These are phyloP conservation scores for Colletotrichum magnum DNA, from an alignment of 2,329 filamentous ascomycete genomes.

Conservation along the genomic window DNA sequence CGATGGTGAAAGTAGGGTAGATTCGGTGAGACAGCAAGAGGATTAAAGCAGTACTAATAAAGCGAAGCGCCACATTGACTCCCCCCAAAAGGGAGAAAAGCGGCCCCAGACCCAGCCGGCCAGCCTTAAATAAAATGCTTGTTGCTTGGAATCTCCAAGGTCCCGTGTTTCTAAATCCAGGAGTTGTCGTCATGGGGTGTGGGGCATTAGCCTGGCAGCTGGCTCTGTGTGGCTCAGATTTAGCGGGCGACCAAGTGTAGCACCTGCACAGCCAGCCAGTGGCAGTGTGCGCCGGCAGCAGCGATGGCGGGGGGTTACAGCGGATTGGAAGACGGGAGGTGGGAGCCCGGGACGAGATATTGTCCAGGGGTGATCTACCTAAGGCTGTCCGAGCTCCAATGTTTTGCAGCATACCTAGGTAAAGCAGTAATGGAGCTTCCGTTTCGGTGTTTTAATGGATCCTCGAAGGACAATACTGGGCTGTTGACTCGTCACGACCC, in stretches of 20 bases:
- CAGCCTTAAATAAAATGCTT: slow-evolving; percentile 34
- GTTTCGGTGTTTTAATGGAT: slow-evolving; percentile 2
- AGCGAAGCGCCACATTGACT: not conserved
- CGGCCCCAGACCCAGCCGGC: slow-evolving; percentile 21
- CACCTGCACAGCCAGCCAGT: slow-evolving; percentile 12
- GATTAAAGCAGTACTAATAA: not conserved
- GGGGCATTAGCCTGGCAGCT: slow-evolving; percentile 19
- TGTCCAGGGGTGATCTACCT: not conserved
- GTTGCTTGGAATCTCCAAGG: slow-evolving; percentile 31
- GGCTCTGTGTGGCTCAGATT: slow-evolving; percentile 19
- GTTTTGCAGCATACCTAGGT: too few species aligned
- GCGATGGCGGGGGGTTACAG: not conserved
- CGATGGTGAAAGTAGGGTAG: not conserved
- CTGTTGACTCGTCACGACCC: slow-evolving; percentile 23
- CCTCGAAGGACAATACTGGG: slow-evolving; percentile 5
- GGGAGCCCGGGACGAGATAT: not conserved
- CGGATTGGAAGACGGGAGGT: slow-evolving; percentile 2
- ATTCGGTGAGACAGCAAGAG: not conserved
- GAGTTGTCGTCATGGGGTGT: slow-evolving; percentile 37
- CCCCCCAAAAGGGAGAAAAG: slow-evolving; percentile 17
- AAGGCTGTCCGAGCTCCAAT: not conserved
- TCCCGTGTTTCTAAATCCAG: slow-evolving; percentile 35
- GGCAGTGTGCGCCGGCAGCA: slow-evolving; percentile 5
- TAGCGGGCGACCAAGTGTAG: slow-evolving; percentile 8
- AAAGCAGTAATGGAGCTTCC: not conserved